Evolutionary conservation across 179 eudicot species (phyloP).

Genomic region (Spinacia oleracea): DNA sequence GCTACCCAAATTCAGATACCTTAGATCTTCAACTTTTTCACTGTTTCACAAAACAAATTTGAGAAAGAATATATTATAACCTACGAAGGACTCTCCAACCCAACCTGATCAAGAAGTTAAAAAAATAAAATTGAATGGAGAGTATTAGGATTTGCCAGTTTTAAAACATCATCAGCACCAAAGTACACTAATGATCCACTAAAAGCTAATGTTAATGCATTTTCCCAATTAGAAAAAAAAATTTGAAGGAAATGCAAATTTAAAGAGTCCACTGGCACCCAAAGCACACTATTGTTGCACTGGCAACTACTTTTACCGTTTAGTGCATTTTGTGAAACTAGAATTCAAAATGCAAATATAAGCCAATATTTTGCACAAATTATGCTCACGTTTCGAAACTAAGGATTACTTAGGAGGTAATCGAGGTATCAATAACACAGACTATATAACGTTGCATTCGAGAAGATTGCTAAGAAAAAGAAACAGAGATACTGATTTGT

Average conservation of each 20-base stretch:
- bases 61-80: not conserved
- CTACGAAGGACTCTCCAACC: not conserved
- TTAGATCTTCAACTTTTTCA: not conserved
- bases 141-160: too few species aligned
- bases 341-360: not conserved
- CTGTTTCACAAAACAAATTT: not conserved
- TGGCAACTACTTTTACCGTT: not conserved
- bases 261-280: not conserved
- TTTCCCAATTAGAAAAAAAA: too few species aligned
- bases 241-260: not conserved
- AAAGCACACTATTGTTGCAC: not conserved
- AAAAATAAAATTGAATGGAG: not conserved
- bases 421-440: not conserved
- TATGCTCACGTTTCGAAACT: not conserved
- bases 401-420: not conserved
- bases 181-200: too few species aligned
- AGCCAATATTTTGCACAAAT: not conserved
- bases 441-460: not conserved
- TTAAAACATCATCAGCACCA: too few species aligned
- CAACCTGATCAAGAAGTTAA: not conserved
- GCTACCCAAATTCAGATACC: not conserved
- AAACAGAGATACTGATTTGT: slow-evolving; percentile 2
- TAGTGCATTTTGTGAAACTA: not conserved
- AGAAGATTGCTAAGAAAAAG: not conserved
- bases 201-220: too few species aligned